Percentiles rank a stretch among this genome's conserved stretches.
Conservation (phyloP, 2,329 filamentous ascomycete genomes). For the Cladosporium sphaerospermum region DNA sequence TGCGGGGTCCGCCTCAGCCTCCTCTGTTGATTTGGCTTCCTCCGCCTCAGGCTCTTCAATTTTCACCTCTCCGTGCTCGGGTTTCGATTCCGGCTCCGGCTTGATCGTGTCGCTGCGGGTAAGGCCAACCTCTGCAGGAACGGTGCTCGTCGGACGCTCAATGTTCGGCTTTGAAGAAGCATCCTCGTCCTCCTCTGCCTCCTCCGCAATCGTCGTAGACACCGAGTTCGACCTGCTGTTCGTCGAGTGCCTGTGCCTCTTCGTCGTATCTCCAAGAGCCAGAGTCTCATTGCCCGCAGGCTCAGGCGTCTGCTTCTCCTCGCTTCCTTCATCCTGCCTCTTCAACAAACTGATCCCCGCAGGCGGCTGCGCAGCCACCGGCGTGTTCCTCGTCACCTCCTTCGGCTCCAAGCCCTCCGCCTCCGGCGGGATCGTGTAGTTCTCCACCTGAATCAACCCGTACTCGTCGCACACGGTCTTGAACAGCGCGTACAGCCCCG, state of each 20-base stretch:
- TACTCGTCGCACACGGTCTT: slow-evolving; percentile 95
- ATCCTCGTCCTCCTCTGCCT: slow-evolving; percentile 55
- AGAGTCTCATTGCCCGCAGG: slow-evolving; percentile 38
- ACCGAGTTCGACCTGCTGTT: slow-evolving; percentile 69
- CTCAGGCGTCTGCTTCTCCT: slow-evolving; percentile 23
- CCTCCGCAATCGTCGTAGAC: slow-evolving; percentile 73
- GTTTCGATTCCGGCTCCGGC: slow-evolving; percentile 17
- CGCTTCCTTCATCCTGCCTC: slow-evolving; percentile 24
- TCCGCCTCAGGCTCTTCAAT: slow-evolving; percentile 44
- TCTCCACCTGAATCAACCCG: slow-evolving; percentile 81
- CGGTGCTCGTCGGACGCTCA: slow-evolving; percentile 22
- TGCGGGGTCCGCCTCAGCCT: slow-evolving; percentile 10
- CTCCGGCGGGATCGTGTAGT: slow-evolving; percentile 90
- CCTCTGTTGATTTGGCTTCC: slow-evolving; percentile 48
- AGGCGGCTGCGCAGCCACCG: slow-evolving; percentile 9
- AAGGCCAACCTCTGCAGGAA: slow-evolving; percentile 14
- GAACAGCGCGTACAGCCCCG: slow-evolving; percentile 93
- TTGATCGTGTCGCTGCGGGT: slow-evolving; percentile 17
- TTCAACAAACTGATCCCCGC: slow-evolving; percentile 30
- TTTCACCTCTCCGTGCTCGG: slow-evolving; percentile 21
- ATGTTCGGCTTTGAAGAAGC: slow-evolving; percentile 19
- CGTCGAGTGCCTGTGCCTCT: slow-evolving; percentile 75
- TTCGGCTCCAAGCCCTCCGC: slow-evolving; percentile 70
- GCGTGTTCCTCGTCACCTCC: slow-evolving; percentile 13
- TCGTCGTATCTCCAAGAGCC: slow-evolving; percentile 62